Conservation (phyloP, 768 basidiomycete species). For the Podaxis sp. region DNA sequence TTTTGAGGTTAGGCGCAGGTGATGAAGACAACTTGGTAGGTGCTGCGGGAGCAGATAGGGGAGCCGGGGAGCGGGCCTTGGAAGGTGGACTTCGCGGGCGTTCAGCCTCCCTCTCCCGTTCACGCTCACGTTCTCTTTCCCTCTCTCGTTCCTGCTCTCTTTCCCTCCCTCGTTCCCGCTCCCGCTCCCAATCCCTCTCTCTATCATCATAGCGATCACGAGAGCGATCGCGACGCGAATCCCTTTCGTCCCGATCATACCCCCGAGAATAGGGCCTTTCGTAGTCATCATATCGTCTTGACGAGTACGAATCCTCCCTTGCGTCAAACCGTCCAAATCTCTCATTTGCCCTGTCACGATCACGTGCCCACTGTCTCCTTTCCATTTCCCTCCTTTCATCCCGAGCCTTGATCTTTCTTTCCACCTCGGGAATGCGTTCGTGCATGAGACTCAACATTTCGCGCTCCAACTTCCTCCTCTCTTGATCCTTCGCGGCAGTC, state of each 20-base stretch:
- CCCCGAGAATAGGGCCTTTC: slow-evolving; percentile 57
- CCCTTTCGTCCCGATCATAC: slow-evolving; percentile 31
- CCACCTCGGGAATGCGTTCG: slow-evolving; percentile 88
- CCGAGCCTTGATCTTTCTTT: slow-evolving; percentile 76
- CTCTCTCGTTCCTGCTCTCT: slow-evolving; percentile 25
- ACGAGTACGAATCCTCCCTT: slow-evolving; percentile 43
- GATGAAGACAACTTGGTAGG: slow-evolving; percentile 45
- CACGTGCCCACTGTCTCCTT: slow-evolving; percentile 73
- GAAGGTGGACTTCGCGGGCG: slow-evolving; percentile 49
- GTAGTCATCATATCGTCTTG: slow-evolving; percentile 41
- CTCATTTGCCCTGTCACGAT: slow-evolving; percentile 84
- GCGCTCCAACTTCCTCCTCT: slow-evolving; percentile 82
- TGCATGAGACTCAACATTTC: slow-evolving; percentile 86
- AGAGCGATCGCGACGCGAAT: slow-evolving; percentile 31
- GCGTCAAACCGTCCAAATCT: slow-evolving; percentile 70
- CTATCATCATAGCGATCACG: slow-evolving; percentile 40
- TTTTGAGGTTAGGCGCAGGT: slow-evolving; percentile 60
- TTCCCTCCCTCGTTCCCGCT: slow-evolving; percentile 23
- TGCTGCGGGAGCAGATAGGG: slow-evolving; percentile 50
- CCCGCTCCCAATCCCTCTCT: slow-evolving; percentile 25
- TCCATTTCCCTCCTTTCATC: slow-evolving; percentile 78
- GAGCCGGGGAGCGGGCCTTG: slow-evolving; percentile 52
- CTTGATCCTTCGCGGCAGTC: slow-evolving; percentile 75
- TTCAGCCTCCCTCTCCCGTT: slow-evolving; percentile 35
- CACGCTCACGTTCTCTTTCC: slow-evolving; percentile 25